Conservation (phyloP, 768 basidiomycete genomes). For the Coprinellus micaceus region DNA sequence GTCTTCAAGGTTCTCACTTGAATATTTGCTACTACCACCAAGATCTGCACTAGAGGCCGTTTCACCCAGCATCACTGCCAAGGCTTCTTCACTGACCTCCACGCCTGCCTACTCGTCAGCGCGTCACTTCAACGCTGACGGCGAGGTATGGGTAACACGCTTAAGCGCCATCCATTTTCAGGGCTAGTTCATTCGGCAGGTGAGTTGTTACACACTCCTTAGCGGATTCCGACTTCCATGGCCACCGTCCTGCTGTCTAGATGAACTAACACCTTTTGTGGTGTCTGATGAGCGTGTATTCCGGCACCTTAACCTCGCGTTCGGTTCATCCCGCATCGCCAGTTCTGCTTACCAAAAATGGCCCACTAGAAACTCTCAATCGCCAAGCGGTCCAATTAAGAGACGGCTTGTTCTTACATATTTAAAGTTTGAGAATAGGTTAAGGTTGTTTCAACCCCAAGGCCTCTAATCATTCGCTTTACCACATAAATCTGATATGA, state of each 20-base stretch:
- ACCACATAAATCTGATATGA: constrained; percentile 61
- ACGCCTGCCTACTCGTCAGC: constrained; percentile 72
- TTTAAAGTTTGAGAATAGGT: constrained; percentile 82
- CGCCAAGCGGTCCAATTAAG: constrained; percentile 78
- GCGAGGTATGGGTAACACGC: constrained; percentile 82
- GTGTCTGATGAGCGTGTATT: constrained; percentile 83
- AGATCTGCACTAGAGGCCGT: constrained; percentile 83
- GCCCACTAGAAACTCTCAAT: constrained; percentile 80
- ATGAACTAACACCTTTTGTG: constrained; percentile 85
- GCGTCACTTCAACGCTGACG: constrained; percentile 69
- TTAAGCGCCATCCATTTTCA: constrained; percentile 90
- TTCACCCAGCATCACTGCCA: constrained; percentile 57
- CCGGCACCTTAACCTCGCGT: constrained; percentile 73
- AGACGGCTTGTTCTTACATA: constrained; percentile 82
- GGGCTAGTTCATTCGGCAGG: constrained; percentile 89
- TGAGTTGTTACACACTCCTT: constrained; percentile 88
- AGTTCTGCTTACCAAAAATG: constrained; percentile 75
- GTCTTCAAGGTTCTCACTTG: constrained; percentile 84
- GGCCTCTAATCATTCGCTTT: constrained; percentile 91
- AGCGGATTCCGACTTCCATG: constrained; percentile 84
- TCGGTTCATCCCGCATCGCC: constrained; percentile 69
- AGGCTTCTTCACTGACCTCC: constrained; percentile 78
- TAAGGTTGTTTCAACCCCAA: constrained; percentile 87
- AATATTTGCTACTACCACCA: constrained; percentile 89
- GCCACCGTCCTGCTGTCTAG: constrained; percentile 86